Base-by-base conservation (phyloP, 169 alveolate species). In the Sarcocystis neurona region DNA sequence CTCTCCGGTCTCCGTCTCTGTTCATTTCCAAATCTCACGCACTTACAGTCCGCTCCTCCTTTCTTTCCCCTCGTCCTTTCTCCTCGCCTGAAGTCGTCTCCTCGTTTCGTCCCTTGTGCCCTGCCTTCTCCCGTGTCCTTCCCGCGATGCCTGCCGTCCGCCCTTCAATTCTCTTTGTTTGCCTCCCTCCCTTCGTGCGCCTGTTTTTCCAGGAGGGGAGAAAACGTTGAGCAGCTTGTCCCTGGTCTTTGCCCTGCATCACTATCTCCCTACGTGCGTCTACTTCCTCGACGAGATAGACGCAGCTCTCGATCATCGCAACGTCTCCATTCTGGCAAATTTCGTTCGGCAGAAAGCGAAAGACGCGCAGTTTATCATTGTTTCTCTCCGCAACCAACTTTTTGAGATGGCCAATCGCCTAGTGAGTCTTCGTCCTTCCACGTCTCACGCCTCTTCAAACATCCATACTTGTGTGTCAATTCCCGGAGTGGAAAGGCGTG, bases 241-340 rank as follows among this genome's bases (percentile, higher is more conserved):
- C 18, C 94, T 99, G 89, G 99, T 99, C 8, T 98, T 99, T 92
- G 99, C 99, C 63, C 92, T 98, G 43, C 99, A 99, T 95, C 97
- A 97, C 90, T 98, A 96, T 93, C 97, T 98, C 92, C 99, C 99
- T 2, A 97, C 99, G 43, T 99, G 99, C 1, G 94, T 99, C 58
- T 98, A 98, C 94, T 98, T 98, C 93, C 97, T 99, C 99, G 99
- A 99, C 89, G 99, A 99, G 93, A 98, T 99, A 18, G 99, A 99
- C 94, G 99, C 99, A 3, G 99, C 99, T 23, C 95, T 99, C n/a
- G 99, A 99, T 92, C 96, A 96, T 92, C 96, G 98, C 85, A 98
- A 99, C 93, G 99, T 97, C 27, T 90, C 97, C 53, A 96, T 96
- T 88, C 95, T 97, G 58, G 98, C 98, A 1, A 94, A 95, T 60